Conservation (phyloP, 306 rosid species). For the Citrullus amarus region DNA sequence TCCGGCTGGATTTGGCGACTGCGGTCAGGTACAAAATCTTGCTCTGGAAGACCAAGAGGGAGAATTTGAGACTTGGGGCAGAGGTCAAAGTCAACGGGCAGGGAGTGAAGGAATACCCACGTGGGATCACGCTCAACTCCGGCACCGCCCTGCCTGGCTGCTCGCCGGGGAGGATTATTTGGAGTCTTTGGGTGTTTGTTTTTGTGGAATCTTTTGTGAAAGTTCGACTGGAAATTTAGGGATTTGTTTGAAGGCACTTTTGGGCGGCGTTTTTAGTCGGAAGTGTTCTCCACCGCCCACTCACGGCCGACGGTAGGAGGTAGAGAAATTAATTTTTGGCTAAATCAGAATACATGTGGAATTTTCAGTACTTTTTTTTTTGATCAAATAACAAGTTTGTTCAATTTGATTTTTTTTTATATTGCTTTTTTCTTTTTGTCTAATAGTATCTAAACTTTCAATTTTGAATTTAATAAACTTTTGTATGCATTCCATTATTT, state of each 20-base stretch:
- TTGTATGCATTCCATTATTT: too few species aligned
- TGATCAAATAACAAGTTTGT: too few species aligned
- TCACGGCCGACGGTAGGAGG: neutral
- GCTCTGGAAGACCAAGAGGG: slow-evolving; percentile 50
- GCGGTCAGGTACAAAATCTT: slow-evolving; percentile 59
- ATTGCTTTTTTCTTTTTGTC: too few species aligned
- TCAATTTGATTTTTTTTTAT: too few species aligned
- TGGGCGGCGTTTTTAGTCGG: neutral
- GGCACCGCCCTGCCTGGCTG: slow-evolving; percentile 19
- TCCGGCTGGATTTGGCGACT: slow-evolving; percentile 51
- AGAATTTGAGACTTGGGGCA: slow-evolving; percentile 32
- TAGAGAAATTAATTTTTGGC: neutral
- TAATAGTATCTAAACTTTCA: too few species aligned
- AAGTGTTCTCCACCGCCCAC: neutral
- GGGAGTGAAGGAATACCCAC: slow-evolving; percentile 20
- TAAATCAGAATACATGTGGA: too few species aligned
- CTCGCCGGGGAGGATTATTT: slow-evolving; percentile 23
- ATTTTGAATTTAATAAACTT: too few species aligned
- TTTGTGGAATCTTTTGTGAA: slow-evolving; percentile 11
- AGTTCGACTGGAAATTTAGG: neutral
- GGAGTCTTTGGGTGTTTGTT: slow-evolving; percentile 14
- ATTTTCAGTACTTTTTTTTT: too few species aligned
- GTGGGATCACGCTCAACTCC: slow-evolving; percentile 45
- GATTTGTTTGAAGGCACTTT: neutral
- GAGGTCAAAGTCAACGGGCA: slow-evolving; percentile 27